Percentiles rank a stretch among this genome's conserved stretches.
Conservation (phyloP, 2,329 filamentous ascomycete genomes). For the Colletotrichum camelliae region DNA sequence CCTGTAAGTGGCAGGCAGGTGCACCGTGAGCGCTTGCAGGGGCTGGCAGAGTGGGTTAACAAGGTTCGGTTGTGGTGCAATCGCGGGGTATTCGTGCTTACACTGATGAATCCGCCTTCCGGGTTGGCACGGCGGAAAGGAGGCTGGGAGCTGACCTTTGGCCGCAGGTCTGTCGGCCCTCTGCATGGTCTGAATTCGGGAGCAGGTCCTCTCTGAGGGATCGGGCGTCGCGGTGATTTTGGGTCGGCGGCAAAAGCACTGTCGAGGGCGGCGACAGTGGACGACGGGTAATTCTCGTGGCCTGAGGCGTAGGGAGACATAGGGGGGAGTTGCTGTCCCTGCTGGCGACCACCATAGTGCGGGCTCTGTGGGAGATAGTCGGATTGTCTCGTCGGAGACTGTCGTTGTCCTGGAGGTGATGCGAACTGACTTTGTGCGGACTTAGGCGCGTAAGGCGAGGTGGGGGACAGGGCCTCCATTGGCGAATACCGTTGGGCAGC, state of each 20-base stretch:
- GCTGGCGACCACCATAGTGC: slow-evolving; percentile 60
- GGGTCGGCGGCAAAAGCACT: slow-evolving; percentile 63
- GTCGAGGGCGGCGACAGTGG: slow-evolving; percentile 74
- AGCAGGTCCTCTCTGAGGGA: slow-evolving; percentile 70
- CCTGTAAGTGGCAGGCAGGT: slow-evolving; percentile 92
- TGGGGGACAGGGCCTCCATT: slow-evolving; percentile 87
- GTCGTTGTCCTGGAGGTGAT: slow-evolving; percentile 62
- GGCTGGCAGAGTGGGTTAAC: slow-evolving; percentile 61
- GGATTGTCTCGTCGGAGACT: slow-evolving; percentile 78
- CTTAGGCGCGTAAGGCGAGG: slow-evolving; percentile 76
- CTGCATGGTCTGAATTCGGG: slow-evolving; percentile 87
- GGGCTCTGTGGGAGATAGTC: slow-evolving; percentile 65
- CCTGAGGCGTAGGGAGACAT: slow-evolving; percentile 72
- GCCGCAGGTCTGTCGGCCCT: slow-evolving; percentile 75
- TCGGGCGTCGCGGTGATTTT: slow-evolving; percentile 59
- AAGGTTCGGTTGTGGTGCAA: background rate
- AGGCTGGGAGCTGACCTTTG: slow-evolving; percentile 85
- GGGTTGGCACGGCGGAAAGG: slow-evolving; percentile 92
- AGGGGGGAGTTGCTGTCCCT: slow-evolving; percentile 72
- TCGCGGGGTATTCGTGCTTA: slow-evolving; percentile 49
- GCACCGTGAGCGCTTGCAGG: slow-evolving; percentile 91
- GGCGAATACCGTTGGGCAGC: slow-evolving; percentile 94
- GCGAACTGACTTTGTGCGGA: slow-evolving; percentile 61
- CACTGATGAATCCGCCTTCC: slow-evolving; percentile 97
- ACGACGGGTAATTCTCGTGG: slow-evolving; percentile 76